Evolutionary conservation across 2,329 filamentous ascomycete species (phyloP), one percentile per base, ranked within the genome.

Genomic region (Ilyonectria robusta): DNA sequence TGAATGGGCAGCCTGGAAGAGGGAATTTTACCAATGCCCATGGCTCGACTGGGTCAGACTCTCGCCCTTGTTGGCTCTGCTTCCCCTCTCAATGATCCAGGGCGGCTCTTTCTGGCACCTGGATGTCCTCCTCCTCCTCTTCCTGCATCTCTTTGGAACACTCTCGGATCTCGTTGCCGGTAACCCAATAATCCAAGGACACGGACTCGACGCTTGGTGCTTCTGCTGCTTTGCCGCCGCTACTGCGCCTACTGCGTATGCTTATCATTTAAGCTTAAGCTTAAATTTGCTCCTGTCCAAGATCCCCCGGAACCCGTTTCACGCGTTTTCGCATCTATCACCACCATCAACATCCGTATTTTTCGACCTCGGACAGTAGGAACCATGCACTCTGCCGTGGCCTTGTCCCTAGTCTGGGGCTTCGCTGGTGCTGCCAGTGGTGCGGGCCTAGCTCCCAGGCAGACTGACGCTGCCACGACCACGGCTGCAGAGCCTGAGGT

Each of bases 381-480:
- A 40, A 31, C 33, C 10, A 75, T 75, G 72, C 31, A 71, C 65
- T 19, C 67, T 60, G 8, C 63, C 35, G 55, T 55, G 26, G 37
- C 46, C 13, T 58, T 73, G 46, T 70, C 66, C 61, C 46, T 76
- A 31, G 61, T 64, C 65, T 70, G 64, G 65, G 63, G 73, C 63
- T 23, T 70, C 56, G 47, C 67, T 40, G 66, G 70, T 44, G 66
- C 67, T 58, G 67, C 67, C 46, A 50, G 54, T 42, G 64, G 63
- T 23, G 67, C 71, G n/a, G 65, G 72, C 46, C 50, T 78, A n/a
- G 65, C 72, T 17, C 74, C 79, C 23, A 72, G 78, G 65, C 78
- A 79, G 61, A 80, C 80, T n/a, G 62, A 72, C 15, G 76, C 77
- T 21, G 68, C 76, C n/a, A 69, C 78, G 13, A 67, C 74, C 4